Percentiles rank a stretch among this genome's conserved stretches.
Conservation (phyloP, 1,284 basidiomycete species). For the Tetrapyrgos nigripes region DNA sequence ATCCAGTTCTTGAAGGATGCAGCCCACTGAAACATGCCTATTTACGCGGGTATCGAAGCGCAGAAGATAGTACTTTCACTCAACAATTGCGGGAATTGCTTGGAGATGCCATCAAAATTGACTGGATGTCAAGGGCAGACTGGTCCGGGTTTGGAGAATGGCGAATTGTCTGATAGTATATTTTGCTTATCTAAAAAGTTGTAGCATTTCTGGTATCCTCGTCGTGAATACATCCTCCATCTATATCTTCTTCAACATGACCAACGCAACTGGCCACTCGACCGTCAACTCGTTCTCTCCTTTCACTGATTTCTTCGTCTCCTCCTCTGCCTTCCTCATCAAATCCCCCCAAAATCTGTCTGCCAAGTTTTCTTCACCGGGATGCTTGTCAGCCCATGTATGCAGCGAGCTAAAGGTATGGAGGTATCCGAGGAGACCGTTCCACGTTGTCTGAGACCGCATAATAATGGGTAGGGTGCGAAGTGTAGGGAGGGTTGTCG, state of each 20-base stretch:
- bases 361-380: slow-evolving; percentile 71
- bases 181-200: no score
- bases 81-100: no score
- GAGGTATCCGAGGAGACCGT: slow-evolving; percentile 71
- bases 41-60: no score
- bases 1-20: no score
- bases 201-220: no score
- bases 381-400: slow-evolving; percentile 70
- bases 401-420: slow-evolving; percentile 78
- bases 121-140: no score
- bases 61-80: no score
- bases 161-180: no score
- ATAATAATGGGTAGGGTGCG: slow-evolving; percentile 61
- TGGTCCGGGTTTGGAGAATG: no score
- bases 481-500: slow-evolving; percentile 44
- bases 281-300: slow-evolving; percentile 60
- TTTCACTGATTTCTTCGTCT: slow-evolving; percentile 30
- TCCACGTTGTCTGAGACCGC: slow-evolving; percentile 67
- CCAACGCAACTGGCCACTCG: slow-evolving; percentile 77
- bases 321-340: slow-evolving; percentile 47
- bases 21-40: no score
- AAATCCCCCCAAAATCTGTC: slow-evolving; percentile 64
- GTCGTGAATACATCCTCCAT: no score
- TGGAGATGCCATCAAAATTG: no score
- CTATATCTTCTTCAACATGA: slow-evolving; percentile 48